Evolutionary conservation across 306 rosid species (phyloP).

Genomic region (Prunus mira): DNA sequence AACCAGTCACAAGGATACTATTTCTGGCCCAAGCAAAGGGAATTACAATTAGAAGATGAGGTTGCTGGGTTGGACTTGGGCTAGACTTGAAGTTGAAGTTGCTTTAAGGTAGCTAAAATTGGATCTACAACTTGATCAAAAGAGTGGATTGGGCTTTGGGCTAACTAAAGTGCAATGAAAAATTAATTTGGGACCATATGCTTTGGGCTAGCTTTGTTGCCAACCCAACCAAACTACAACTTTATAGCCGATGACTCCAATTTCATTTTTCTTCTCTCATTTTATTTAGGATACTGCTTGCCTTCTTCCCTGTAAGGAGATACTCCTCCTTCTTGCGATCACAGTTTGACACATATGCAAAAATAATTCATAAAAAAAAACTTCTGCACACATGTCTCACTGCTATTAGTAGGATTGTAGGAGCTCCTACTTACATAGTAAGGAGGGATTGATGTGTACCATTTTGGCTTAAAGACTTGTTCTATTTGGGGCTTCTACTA

Average conservation of each 20-base stretch:
- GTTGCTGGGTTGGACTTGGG: not conserved
- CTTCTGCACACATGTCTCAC: too few species aligned
- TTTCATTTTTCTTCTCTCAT: not conserved
- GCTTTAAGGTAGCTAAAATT: not conserved
- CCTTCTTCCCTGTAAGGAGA: too few species aligned
- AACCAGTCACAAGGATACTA: too few species aligned
- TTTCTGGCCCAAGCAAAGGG: too few species aligned
- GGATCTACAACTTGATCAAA: not conserved
- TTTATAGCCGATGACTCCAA: not conserved
- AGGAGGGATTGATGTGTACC: not conserved
- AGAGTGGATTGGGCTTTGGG: not conserved
- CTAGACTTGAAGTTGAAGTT: not conserved
- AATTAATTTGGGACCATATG: not conserved
- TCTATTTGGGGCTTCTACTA: not conserved
- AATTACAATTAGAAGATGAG: too few species aligned
- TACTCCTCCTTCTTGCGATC: too few species aligned
- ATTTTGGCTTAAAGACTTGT: not conserved
- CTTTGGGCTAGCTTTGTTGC: not conserved
- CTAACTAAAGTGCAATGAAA: too few species aligned
- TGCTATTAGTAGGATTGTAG: rapidly evolving
- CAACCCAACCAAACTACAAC: not conserved
- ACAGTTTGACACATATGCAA: too few species aligned
- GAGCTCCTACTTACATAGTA: too few species aligned
- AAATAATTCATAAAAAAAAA: too few species aligned
- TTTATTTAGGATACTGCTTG: not conserved